A percentile compares a stretch with the other conserved stretches of the same genome.
These are phyloP conservation scores for Herpetomonas samuelpessoai DNA, from an alignment of 208 protist genomes.

Conservation along the genomic window DNA sequence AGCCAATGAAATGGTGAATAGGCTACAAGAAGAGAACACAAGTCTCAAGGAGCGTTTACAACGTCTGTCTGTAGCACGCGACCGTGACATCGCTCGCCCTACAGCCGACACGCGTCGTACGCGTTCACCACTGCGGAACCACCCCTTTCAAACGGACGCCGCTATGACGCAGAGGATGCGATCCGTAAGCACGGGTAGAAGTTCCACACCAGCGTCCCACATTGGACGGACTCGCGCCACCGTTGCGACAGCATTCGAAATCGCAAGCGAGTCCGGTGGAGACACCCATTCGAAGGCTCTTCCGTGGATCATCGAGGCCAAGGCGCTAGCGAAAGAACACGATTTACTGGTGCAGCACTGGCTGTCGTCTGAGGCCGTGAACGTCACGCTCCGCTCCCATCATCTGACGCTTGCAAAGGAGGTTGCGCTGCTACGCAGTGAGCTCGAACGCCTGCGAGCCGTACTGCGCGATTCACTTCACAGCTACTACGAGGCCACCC, in stretches of 20 bases:
- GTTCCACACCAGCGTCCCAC: too few species aligned
- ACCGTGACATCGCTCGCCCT: too few species aligned
- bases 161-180: neutral
- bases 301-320: slow-evolving; percentile 1
- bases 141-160: neutral
- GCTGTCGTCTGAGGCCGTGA: neutral
- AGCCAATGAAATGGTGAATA: too few species aligned
- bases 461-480: neutral
- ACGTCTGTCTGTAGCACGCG: too few species aligned
- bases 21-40: too few species aligned
- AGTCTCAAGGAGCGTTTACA: too few species aligned
- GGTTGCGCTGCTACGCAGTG: neutral
- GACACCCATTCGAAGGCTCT: too few species aligned
- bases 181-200: too few species aligned
- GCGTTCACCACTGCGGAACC: neutral
- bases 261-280: too few species aligned
- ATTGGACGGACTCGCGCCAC: too few species aligned
- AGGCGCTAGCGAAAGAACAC: slow-evolving; percentile 9
- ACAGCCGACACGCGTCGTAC: neutral
- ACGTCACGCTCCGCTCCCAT: neutral
- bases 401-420: neutral
- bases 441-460: neutral
- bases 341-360: neutral
- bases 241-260: too few species aligned
- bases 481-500: neutral